Evolutionary conservation across 202 grass and related monocot species (phyloP).

Genomic region (Carex arenaria): DNA sequence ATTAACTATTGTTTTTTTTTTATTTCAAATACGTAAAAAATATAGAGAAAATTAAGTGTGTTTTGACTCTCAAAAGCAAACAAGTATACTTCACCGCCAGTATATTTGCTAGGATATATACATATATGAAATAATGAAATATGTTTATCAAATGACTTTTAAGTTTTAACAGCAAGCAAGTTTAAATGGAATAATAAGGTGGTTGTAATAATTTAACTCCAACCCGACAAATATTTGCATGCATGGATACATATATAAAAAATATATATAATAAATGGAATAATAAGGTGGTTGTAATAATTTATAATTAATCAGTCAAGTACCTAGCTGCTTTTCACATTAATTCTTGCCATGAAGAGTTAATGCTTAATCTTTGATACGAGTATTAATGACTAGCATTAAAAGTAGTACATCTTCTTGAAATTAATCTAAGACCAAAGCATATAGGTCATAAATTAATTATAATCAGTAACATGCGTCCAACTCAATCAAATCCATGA

Average conservation of each 20-base stretch:
- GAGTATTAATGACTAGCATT: slow-evolving; percentile 7
- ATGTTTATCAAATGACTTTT: not conserved
- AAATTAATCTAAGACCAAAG: slow-evolving; percentile 20
- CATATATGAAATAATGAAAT: not conserved
- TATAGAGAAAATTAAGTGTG: not conserved
- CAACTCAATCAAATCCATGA: not conserved
- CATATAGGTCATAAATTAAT: not conserved
- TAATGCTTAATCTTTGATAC: slow-evolving; percentile 20
- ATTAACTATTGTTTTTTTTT: too few relatives aligned
- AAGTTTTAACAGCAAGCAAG: not conserved
- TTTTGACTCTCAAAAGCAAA: not conserved
- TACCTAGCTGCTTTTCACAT: slow-evolving; percentile 13
- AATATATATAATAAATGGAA: not conserved
- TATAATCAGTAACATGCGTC: slow-evolving; percentile 11
- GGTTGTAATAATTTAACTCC: not conserved
- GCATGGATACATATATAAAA: not conserved
- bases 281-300: slow-evolving; percentile 12
- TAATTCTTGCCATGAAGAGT: slow-evolving; percentile 14
- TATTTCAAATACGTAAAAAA: too few relatives aligned
- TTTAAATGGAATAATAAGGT: not conserved
- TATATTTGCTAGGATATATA: not conserved
- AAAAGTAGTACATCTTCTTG: slow-evolving; percentile 9
- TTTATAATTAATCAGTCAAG: slow-evolving; percentile 9
- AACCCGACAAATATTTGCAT: not conserved
- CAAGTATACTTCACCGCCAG: not conserved